phyloP scores from a whole-genome alignment of 345 rosid species.

The Gossypium anomalum region DNA sequence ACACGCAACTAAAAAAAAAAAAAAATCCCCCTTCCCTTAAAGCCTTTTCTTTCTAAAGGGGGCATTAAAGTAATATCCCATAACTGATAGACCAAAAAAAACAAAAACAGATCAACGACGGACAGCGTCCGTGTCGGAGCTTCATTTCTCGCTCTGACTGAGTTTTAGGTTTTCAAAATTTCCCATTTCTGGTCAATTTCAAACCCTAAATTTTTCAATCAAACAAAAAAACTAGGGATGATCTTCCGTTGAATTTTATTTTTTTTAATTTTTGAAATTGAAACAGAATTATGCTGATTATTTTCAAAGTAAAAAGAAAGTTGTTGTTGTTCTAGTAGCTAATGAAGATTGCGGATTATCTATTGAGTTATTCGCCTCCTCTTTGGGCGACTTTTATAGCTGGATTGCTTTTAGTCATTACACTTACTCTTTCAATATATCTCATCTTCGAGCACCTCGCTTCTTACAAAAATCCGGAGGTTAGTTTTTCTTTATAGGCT shows the following conservation, averaged over 20 bases:
- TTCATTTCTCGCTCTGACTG: not conserved
- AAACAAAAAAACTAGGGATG: not conserved
- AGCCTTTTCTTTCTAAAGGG: not conserved
- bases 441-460: slow-evolving; percentile 89
- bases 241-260: not conserved
- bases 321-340: slow-evolving; percentile 8
- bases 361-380: slow-evolving; percentile 46
- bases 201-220: not conserved
- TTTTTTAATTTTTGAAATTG: not conserved
- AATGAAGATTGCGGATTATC: slow-evolving; percentile 33
- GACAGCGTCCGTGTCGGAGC: slow-evolving; percentile 10
- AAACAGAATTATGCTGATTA: not conserved
- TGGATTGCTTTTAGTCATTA: slow-evolving; percentile 48
- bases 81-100: not conserved
- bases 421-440: slow-evolving; percentile 69
- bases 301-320: not conserved
- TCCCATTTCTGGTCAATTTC: not conserved
- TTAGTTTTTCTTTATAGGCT: slow-evolving; percentile 15
- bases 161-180: slow-evolving; percentile 6
- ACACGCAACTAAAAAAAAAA: not conserved
- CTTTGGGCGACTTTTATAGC: slow-evolving; percentile 72
- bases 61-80: slow-evolving; percentile 2
- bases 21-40: too few relatives aligned
- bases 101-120: not conserved
- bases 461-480: slow-evolving; percentile 97